Base-by-base conservation (phyloP, 2,329 filamentous ascomycete genomes). In the Ascocoryne sarcoides region DNA sequence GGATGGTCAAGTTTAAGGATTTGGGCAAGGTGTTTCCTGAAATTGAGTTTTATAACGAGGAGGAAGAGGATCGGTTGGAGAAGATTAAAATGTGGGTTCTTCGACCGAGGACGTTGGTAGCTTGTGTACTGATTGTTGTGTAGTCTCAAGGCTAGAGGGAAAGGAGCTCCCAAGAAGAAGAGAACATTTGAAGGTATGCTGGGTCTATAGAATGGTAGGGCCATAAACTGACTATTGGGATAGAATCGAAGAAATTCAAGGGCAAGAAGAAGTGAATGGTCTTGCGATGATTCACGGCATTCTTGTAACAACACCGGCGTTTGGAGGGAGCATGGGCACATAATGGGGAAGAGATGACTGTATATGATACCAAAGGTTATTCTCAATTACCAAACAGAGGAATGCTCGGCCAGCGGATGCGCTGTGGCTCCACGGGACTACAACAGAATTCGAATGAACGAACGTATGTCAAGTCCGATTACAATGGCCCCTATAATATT, bases 111-210 rank as follows among this genome's bases (percentile, higher is more conserved):
- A n/a, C 10, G 18, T 15, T 30, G 18, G 18, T 7, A 20, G 31
- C 15, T 30, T 18, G 36, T 4, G 8, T 40, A 15, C 49, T 56
- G 42, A 60, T 29, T 31, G 2, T 59, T 66, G 52, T 46, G 48
- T 55, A 86, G 82, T 55, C 66, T 82, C 54, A 89, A 86, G 62
- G 65, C 74, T 20, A 80, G 88, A 68, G 89, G 88, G 51, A 95
- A 96, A 71, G 82, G 82, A 40, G 76, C 82, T 32, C 88, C 90
- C 5, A 83, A 93, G 75, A 95, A 94, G 76, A 93, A 92, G 73
- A 80, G 71, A 59, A 79, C 71, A n/a, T 43, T 62, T 58, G 62
- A 55, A 47, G 57, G 61, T 61, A 62, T 54, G 56, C 15, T 15
- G 2, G 15, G 14, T 30, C 15, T 21, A 21, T 30, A 26, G 4